These are phyloP conservation scores for Alnus glutinosa DNA, from an alignment of 306 rosid genomes.

Conservation along the genomic window DNA sequence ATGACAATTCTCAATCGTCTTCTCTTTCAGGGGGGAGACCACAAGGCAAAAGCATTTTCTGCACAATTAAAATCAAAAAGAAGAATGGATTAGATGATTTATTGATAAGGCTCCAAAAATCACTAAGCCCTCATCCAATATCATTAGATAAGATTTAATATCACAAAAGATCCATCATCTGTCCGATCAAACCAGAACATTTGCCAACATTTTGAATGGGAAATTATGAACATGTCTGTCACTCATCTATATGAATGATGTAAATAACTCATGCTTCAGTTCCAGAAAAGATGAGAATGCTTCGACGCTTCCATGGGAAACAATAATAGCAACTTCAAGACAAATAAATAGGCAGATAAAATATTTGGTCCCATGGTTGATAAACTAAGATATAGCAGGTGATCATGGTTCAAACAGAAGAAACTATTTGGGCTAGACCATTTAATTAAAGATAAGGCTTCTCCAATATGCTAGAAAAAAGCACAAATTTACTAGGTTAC, in stretches of 20 bases:
- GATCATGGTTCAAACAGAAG: neutral
- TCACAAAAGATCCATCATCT: neutral
- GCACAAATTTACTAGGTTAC: neutral
- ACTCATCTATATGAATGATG: neutral
- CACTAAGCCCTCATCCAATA: neutral
- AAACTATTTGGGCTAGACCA: neutral
- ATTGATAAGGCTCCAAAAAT: neutral
- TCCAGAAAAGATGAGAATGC: neutral
- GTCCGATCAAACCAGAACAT: neutral
- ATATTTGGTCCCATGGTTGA: too few relatives aligned
- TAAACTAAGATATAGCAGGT: neutral
- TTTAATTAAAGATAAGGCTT: neutral
- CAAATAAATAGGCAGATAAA: neutral
- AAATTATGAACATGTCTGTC: neutral
- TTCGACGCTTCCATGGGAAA: neutral
- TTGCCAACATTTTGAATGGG: neutral
- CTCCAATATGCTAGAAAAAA: neutral
- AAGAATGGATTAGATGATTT: neutral
- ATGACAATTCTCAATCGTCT: conserved; percentile 55
- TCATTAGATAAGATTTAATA: neutral
- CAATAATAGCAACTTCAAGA: neutral
- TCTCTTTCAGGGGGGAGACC: conserved; percentile 95
- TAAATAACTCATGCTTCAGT: neutral
- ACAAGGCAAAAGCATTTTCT: conserved; percentile 97
- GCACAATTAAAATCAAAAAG: conserved; percentile 13